Base-by-base conservation (phyloP, 768 basidiomycete genomes). In the Xerocomellus chrysenteron region DNA sequence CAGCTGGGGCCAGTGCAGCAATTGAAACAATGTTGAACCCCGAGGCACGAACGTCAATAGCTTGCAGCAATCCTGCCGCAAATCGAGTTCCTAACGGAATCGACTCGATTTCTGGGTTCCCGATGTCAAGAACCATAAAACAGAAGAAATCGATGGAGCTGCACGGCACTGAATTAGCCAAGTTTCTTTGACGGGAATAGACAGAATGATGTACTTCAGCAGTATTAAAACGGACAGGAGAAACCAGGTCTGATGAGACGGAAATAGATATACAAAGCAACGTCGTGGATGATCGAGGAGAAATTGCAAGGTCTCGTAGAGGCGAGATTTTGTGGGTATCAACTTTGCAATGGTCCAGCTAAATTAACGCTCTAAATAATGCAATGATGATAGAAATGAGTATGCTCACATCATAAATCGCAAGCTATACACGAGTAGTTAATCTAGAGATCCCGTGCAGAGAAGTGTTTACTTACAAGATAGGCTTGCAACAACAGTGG, bases 231-330 rank as follows among this genome's bases (percentile, higher is more conserved):
- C 70, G 1, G 82, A 80, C 2, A 92, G 58, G 6, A 97, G 82
- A 62, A 96, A 90, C 92, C 93, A 94, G 4, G 94, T 97, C 67
- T 97, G 94, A 65, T 94, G 92, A 0, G 92, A 86, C 0, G 94
- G 94, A 63, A 96, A 96, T 10, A 96, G 80, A 68, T 94, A 91
- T 12, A 93, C 83, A 66, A 90, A 95, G 71, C 94, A 96, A 59
- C 92, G 84, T 12, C 96, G 84, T 13, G 96, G 96, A 68, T 98
- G 96, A 65, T 98, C 94, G 10, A 99, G 81, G 9, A 99, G 82
- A 69, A 98, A 99, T 53, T 86, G 87, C 1, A 97, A 76, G 0
- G 93, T 92, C 73, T 95, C 92, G 46, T 84, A 75, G 0, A 85
- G 65, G 1, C 84, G 82, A 14, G 92, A 92, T 0, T 70, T 65